Conservation (phyloP, 352 stramenopile species). For the Pythium plurisporium region DNA sequence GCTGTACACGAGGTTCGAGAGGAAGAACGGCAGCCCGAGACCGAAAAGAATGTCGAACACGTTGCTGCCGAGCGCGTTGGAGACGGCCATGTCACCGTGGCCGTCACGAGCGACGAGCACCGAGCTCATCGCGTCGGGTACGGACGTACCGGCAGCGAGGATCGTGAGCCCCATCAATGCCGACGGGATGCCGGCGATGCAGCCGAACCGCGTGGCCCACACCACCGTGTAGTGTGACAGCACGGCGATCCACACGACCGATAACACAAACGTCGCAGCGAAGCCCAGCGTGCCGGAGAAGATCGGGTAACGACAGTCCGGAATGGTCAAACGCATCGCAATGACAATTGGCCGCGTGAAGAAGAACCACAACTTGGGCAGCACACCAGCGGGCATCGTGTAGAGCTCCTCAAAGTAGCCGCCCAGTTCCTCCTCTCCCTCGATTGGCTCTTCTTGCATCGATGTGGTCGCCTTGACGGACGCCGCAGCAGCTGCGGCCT, state of each 20-base stretch:
- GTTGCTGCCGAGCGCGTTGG: constrained; percentile 81
- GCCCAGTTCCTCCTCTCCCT: constrained; percentile 25
- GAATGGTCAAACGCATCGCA: constrained; percentile 63
- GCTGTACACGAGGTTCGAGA: constrained; percentile 72
- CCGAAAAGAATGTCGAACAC: constrained; percentile 84
- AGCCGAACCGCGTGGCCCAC: constrained; percentile 58
- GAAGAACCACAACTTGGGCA: constrained; percentile 53
- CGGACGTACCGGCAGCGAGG: constrained; percentile 70
- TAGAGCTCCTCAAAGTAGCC: constrained; percentile 64
- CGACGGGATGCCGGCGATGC: constrained; percentile 63
- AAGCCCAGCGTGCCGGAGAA: constrained; percentile 48
- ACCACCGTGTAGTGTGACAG: constrained; percentile 68
- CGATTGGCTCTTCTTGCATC: not conserved
- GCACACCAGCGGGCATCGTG: constrained; percentile 30
- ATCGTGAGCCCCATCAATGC: constrained; percentile 78
- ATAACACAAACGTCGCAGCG: constrained; percentile 53
- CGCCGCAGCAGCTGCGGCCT: not conserved
- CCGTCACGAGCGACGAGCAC: constrained; percentile 76
- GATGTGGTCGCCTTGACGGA: not conserved
- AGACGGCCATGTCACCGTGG: constrained; percentile 79
- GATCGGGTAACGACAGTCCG: constrained; percentile 57
- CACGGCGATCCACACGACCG: constrained; percentile 70
- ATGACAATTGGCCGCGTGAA: constrained; percentile 67
- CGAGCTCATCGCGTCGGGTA: constrained; percentile 75
- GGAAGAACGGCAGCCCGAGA: constrained; percentile 67